Percentiles rank a stretch among this genome's conserved stretches.
Evolutionary conservation across 192 early-diverging fungal species (phyloP).

Genomic region (Chytriomyces hyalinus): DNA sequence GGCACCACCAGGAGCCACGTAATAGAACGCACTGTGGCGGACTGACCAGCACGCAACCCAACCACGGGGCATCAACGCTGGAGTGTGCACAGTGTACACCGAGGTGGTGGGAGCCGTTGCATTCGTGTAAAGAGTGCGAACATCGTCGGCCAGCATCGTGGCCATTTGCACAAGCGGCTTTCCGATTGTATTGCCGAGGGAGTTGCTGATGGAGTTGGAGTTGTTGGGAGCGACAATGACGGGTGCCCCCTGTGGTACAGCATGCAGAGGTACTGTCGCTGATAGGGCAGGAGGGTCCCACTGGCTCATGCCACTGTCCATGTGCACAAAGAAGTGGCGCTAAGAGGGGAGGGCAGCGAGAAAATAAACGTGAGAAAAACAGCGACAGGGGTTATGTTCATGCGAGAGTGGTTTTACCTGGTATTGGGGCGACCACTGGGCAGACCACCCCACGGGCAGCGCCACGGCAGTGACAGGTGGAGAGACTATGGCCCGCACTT

Average conservation of each 20-base stretch:
- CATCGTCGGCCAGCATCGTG: not conserved
- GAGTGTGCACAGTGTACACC: not conserved
- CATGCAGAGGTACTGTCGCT: not conserved
- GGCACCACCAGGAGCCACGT: not conserved
- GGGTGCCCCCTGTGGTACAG: not conserved
- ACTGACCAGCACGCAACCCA: not conserved
- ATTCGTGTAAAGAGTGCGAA: not conserved
- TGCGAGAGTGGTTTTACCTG: not conserved
- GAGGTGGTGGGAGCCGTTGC: not conserved
- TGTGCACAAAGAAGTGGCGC: not conserved
- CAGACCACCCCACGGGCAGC: not conserved
- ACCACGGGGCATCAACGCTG: not conserved
- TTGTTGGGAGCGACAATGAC: not conserved
- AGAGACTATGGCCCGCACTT: not conserved
- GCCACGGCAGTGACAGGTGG: not conserved
- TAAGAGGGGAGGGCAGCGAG: not conserved
- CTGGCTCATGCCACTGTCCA: not conserved
- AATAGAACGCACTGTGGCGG: not conserved
- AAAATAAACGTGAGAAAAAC: too few species aligned
- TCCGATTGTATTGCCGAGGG: not conserved
- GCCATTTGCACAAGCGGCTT: not conserved
- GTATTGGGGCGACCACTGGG: not conserved
- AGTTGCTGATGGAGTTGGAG: not conserved
- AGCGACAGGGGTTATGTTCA: not conserved
- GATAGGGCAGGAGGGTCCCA: not conserved